Conservation (phyloP, 2,329 filamentous ascomycete genomes). For the Sporothrix protearum region DNA sequence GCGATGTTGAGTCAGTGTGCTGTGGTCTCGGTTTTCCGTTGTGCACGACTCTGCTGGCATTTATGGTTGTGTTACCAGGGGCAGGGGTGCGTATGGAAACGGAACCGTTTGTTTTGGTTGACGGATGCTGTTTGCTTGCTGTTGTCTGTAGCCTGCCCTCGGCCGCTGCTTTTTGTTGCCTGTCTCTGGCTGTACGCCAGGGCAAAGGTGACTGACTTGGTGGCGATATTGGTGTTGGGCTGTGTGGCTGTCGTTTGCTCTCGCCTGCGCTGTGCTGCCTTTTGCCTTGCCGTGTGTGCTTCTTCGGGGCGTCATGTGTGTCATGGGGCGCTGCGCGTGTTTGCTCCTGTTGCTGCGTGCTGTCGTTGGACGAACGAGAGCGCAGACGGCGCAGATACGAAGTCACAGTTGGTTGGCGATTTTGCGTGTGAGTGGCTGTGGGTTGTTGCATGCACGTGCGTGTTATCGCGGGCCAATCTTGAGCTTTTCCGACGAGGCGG, state of each 20-base stretch:
- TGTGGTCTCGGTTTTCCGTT: not conserved
- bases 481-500: conserved; percentile 12
- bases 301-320: not conserved
- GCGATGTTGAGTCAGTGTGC: not conserved
- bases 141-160: not conserved
- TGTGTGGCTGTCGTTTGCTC: not conserved
- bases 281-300: not conserved
- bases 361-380: not conserved
- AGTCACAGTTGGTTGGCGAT: not conserved
- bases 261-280: not conserved
- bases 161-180: not conserved
- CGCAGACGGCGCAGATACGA: not conserved
- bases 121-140: not conserved
- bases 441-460: conserved; percentile 12
- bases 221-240: not conserved
- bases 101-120: not conserved
- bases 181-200: not conserved
- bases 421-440: conserved; percentile 6
- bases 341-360: not conserved
- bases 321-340: not conserved
- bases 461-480: not conserved
- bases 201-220: not conserved
- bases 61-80: conserved; percentile 9
- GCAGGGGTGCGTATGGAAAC: not conserved
- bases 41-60: not conserved